Evolutionary conservation across 345 rosid species (phyloP), one percentile per base, ranked within the genome.

Genomic region (Salix dunnii): DNA sequence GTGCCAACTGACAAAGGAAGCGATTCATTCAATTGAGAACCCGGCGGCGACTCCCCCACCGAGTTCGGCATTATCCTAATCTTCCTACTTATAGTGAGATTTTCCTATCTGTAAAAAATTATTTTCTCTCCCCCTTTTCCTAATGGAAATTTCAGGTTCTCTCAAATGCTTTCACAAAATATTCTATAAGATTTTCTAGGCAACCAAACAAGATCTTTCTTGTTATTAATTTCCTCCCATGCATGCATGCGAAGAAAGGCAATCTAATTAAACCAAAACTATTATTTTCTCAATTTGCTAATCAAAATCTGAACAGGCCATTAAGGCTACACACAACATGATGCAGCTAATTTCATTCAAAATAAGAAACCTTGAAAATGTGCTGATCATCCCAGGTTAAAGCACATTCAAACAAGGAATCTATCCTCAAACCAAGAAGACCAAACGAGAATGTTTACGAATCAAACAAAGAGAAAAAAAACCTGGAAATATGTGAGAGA

Each of bases 31-130:
- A 14, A 12, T 30, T 87, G 79, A 81, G 87, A 69, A 80, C 76
- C 51, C 68, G 88, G 87, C 61, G 83, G 62, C 28, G 27, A 25
- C 25, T 55, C 42, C 35, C 25, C 82, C 61, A 84, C 88, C 71
- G 86, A 86, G 80, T 77, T 70, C 73, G 89, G 82, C 92, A 87
- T 89, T 76, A 23, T 71, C 62, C 61, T 46, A 49, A 55, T 43
- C 69, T 43, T 70, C 49, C 49, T 43, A 43, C 17, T 43, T 43
- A 43, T 43, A 13, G 13, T 43, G 49, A 43, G 13, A 12, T 13
- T 43, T 43, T 20, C 27, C 36, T 43, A 9, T 38, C 21, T 1
- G 9, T 33, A 58, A 28, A 31, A 14, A 28, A 17, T 46, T 43
- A 53, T 25, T 49, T 70, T 40, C 70, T 33, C 14, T 40, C 48